Base-by-base conservation (phyloP, 148 eudicot species). In the Persicaria tinctoria region DNA sequence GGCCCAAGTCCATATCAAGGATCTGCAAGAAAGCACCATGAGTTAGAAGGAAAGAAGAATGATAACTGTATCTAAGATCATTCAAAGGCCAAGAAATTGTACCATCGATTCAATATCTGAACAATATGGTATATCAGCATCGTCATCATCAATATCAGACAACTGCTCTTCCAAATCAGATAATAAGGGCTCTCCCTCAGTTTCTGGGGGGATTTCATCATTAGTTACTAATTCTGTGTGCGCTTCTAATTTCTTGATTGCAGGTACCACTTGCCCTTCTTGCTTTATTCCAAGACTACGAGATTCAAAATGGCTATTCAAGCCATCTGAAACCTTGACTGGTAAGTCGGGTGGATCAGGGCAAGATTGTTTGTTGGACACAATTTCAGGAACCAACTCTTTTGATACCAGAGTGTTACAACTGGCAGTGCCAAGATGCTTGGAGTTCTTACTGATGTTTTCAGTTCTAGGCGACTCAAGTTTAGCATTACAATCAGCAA, bases 1-100 rank as follows among this genome's bases (percentile, higher is more conserved):
- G 84, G 45, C 82, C 83, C 84, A 94, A 83, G 83, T 94, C 97
- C 97, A 87, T 84, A 59, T 87, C 98, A 85, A 91, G 93, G 66
- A 94, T 84, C 98, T 91, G 89, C 46, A 78, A 48, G 70, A 44
- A 68, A 70, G 20, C 16, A 64, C 51, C 47, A 16, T 55, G 45
- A 63, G 4, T 46, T 27, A 62, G 5, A 38, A 49, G 72, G 49
- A 10, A 73, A 57, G 75, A 69, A 38, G 10, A 51, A 32, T 32
- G 41, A 18, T 32, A 71, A 46, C 3, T 17, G 27, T 18, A 76
- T 50, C 12, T 10, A 68, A 50, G 27, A 66, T 18, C 18, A 41
- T 51, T 51, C 48, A 45, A 66, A 66, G 70, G 44, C 47, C 47
- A 46, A 44, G 48, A 54, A 45, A 59, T 50, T 5, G 18, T 81